Base-by-base conservation (phyloP, 495 filamentous ascomycete genomes). In the Penicillium egyptiacum region DNA sequence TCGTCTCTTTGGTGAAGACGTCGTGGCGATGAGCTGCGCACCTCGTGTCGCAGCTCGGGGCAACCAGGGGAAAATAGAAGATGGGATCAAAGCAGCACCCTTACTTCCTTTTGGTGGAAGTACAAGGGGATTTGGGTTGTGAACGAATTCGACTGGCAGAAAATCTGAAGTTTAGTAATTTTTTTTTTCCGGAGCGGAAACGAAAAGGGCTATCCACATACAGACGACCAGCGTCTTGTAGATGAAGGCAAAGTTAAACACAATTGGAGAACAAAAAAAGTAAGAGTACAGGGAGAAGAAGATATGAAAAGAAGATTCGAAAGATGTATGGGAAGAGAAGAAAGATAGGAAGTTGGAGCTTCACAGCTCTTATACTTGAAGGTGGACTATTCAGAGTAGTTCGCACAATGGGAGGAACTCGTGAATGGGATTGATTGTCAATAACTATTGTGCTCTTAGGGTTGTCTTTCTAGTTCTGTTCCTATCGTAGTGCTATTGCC, bases 1-100 rank as follows among this genome's bases (percentile, higher is more conserved):
- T 73, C 90, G 83, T 85, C 91, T 91, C 87, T 95, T 95, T 81
- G 81, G 81, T 77, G 88, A 89, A 85, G 89, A 89, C 89, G 88
- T 92, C 70, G 82, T 92, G 88, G 83, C 83, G 75, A 81, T 76
- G 87, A 89, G 87, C 87, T 88, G 87, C 85, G 66, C 76, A 75
- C 71, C 65, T 63, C 58, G 62, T 61, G 74, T 73, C 73, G 74
- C 76, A 79, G 76, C 76, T 79, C 76, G 65, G 63, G 70, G 68
- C 61, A 72, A 63, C 37, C 19, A 55, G 35, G 47, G 35, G 19
- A 28, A 39, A 17, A 53, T 28, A 40, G 39, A 37, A 57, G 20
- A 42, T 56, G 46, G 37, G 59, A 59, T 53, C 42, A 52, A 59
- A 62, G 50, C 25, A 53, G n/a, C 50, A 26, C 35, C 50, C 37